These are phyloP conservation scores for Aureobasidium musti DNA, from an alignment of 2,329 filamentous ascomycete species.

Conservation along the genomic window DNA sequence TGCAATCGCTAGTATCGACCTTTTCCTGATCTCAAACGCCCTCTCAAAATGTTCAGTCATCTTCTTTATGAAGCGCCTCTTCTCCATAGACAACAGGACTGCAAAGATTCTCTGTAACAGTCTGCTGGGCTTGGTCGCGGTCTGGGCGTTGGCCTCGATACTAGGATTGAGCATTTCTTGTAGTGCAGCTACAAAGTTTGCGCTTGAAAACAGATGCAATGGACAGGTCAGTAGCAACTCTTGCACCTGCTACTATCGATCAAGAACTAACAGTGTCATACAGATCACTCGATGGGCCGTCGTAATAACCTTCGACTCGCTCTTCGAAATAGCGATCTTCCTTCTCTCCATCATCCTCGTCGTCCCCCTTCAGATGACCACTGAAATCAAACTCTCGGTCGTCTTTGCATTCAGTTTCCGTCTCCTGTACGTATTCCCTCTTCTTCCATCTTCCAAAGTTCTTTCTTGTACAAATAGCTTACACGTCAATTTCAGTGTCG, in stretches of 20 bases:
- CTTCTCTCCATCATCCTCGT: constrained; percentile 35
- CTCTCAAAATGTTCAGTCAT: constrained; percentile 40
- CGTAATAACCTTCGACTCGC: constrained; percentile 36
- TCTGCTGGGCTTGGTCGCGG: constrained; percentile 31
- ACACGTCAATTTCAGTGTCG: not conserved
- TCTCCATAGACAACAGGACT: constrained; percentile 35
- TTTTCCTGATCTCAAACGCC: constrained; percentile 36
- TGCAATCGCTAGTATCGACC: constrained; percentile 36
- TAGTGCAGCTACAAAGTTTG: constrained; percentile 1
- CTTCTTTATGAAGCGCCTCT: constrained; percentile 39
- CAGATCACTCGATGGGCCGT: constrained; percentile 36
- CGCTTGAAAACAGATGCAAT: constrained; percentile 3
- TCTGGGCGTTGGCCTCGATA: constrained; percentile 37
- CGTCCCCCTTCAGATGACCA: constrained; percentile 38
- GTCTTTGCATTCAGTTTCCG: constrained; percentile 38
- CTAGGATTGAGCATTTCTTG: constrained; percentile 28
- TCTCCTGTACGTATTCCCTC: constrained; percentile 15
- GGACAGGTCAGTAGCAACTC: constrained; percentile 30
- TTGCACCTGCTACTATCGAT: not conserved
- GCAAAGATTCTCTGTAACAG: constrained; percentile 33
- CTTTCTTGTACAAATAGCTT: no score
- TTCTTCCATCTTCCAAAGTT: no score
- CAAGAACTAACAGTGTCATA: not conserved
- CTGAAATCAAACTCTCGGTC: constrained; percentile 38
- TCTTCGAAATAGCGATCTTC: constrained; percentile 37